A percentile compares a stretch with the other conserved stretches of the same genome.
phyloP scores from a whole-genome alignment of 208 protist genomes.

The Sergeia podlipaevii region DNA sequence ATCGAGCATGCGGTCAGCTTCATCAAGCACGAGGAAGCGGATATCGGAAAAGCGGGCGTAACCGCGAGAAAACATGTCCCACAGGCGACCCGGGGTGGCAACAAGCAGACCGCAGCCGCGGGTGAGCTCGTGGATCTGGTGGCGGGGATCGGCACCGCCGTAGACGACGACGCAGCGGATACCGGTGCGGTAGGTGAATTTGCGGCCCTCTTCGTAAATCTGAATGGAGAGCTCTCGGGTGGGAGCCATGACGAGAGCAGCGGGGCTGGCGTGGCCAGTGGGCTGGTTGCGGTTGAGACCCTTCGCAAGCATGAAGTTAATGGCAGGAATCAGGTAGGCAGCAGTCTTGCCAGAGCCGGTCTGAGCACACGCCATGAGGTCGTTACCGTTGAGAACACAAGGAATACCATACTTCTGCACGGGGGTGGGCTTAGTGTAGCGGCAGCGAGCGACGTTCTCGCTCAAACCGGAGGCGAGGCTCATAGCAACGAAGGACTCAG shows the following conservation, averaged over 20 bases:
- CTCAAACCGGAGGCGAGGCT: slow-evolving; percentile 83
- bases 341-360: slow-evolving; percentile 99
- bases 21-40: slow-evolving; percentile 96
- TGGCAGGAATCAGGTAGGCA: slow-evolving; percentile 97
- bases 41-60: slow-evolving; percentile 87
- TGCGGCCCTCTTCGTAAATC: slow-evolving; percentile 96
- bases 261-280: slow-evolving; percentile 71
- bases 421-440: slow-evolving; percentile 97
- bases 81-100: slow-evolving; percentile 90
- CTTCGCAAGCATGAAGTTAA: slow-evolving; percentile 88
- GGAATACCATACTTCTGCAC: slow-evolving; percentile 98
- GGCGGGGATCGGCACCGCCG: slow-evolving; percentile 94
- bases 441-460: slow-evolving; percentile 93
- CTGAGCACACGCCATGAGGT: slow-evolving; percentile 99
- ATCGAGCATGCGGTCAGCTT: slow-evolving; percentile 99
- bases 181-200: slow-evolving; percentile 95
- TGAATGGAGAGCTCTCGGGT: slow-evolving; percentile 97
- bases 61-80: slow-evolving; percentile 82
- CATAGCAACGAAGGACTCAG: slow-evolving; percentile 80
- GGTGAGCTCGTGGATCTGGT: slow-evolving; percentile 96
- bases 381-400: slow-evolving; percentile 87
- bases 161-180: slow-evolving; percentile 96
- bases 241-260: slow-evolving; percentile 95
- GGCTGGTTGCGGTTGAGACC: slow-evolving; percentile 42
- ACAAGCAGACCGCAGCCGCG: slow-evolving; percentile 94